Conservation (phyloP, 2,329 filamentous ascomycete genomes). For the Sporothrix brunneoviolacea region DNA sequence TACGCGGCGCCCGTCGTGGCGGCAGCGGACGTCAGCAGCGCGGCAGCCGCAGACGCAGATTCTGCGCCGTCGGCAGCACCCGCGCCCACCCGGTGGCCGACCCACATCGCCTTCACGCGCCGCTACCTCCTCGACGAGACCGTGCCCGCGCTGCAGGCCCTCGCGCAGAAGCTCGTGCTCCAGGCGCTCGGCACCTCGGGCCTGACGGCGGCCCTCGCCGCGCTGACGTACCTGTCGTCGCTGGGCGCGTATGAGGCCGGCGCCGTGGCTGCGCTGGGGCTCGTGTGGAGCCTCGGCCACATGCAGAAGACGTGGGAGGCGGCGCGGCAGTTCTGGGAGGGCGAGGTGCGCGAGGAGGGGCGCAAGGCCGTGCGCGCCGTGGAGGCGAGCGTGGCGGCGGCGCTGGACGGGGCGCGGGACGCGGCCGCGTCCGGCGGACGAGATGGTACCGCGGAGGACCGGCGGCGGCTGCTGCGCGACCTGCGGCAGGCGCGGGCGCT, state of each 20-base stretch:
- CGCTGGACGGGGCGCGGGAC: conserved; percentile 33
- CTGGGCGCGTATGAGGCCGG: conserved; percentile 55
- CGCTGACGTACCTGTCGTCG: conserved; percentile 50
- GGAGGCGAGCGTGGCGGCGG: conserved; percentile 45
- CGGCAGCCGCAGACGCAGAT: neutral
- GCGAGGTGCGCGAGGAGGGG: conserved; percentile 60
- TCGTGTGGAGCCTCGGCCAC: conserved; percentile 51
- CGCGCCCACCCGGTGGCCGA: conserved; percentile 53
- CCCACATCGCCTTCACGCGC: conserved; percentile 67
- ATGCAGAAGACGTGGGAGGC: conserved; percentile 59
- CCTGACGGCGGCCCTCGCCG: conserved; percentile 48
- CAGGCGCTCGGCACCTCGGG: conserved; percentile 69
- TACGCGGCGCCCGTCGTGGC: conserved; percentile 23
- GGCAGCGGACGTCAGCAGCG: neutral
- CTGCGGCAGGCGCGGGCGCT: conserved; percentile 37
- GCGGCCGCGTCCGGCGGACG: conserved; percentile 3
- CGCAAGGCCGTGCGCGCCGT: conserved; percentile 54
- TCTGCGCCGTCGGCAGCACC: neutral
- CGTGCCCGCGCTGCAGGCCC: conserved; percentile 62
- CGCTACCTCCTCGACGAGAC: conserved; percentile 58
- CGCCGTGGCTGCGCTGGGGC: conserved; percentile 53
- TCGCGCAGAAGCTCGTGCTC: conserved; percentile 68
- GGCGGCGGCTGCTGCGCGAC: conserved; percentile 22
- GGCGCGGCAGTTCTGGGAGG: conserved; percentile 56
- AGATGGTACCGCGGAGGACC: conserved; percentile 16